phyloP scores from a whole-genome alignment of 1,139 yeast species.

The Nadsonia commutata region DNA sequence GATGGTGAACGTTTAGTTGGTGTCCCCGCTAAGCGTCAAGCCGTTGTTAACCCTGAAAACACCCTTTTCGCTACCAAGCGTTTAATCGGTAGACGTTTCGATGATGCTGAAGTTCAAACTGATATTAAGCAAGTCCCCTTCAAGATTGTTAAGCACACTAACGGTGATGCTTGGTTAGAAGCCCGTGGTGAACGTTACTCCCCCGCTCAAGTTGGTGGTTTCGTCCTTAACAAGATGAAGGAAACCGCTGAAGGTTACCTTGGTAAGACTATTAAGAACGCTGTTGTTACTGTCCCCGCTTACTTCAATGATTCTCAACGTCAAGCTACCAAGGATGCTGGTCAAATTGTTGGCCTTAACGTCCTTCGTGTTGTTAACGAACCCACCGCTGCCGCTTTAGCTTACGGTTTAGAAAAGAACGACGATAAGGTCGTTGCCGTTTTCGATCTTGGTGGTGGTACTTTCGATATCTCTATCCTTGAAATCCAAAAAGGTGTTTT shows the following conservation, averaged over 20 bases:
- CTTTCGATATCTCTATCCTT: conserved; percentile 72
- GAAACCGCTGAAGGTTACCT: conserved; percentile 90
- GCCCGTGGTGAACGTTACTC: conserved; percentile 77
- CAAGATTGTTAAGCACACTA: conserved; percentile 88
- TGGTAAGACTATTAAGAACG: conserved; percentile 73
- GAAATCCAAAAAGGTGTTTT: conserved; percentile 82
- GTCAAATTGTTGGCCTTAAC: conserved; percentile 92
- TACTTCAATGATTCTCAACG: conserved; percentile 97
- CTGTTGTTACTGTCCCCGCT: conserved; percentile 96
- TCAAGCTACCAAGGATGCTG: conserved; percentile 98
- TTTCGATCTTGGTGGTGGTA: conserved; percentile 83
- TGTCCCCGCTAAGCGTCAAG: conserved; percentile 98
- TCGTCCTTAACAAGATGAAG: conserved; percentile 89
- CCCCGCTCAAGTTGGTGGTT: conserved; percentile 98
- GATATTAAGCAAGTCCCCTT: conserved; percentile 94
- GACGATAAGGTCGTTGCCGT: conserved; percentile 66
- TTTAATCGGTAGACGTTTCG: conserved; percentile 95
- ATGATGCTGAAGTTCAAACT: conserved; percentile 91
- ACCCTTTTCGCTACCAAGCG: conserved; percentile 97
- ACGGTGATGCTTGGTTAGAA: conserved; percentile 99
- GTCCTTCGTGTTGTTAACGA: conserved; percentile 96
- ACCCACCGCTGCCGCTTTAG: conserved; percentile 98
- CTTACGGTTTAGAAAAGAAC: conserved; percentile 86
- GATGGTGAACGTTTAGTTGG: conserved; percentile 95
- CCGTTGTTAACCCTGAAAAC: conserved; percentile 96